Evolutionary conservation across 2,329 filamentous ascomycete species (phyloP).

Genomic region (Paraphaeosphaeria minitans): DNA sequence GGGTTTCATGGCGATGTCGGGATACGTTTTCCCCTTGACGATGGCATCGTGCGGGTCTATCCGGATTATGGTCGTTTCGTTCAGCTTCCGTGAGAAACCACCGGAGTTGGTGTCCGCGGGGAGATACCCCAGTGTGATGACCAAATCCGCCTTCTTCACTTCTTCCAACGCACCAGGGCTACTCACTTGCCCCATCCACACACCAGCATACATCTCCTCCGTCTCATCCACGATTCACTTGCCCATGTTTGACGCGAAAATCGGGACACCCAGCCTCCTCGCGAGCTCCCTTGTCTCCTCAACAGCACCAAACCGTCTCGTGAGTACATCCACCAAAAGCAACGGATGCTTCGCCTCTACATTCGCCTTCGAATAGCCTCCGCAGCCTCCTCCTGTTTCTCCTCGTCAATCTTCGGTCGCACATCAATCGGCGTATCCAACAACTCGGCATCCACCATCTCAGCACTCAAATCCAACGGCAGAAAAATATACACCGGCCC

Average conservation of each 20-base stretch:
- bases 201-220: slow-evolving; percentile 46
- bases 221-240: slow-evolving; percentile 52
- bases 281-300: slow-evolving; percentile 42
- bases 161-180: slow-evolving; percentile 45
- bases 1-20: slow-evolving; percentile 45
- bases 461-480: slow-evolving; percentile 49
- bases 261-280: slow-evolving; percentile 43
- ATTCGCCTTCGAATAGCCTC: slow-evolving; percentile 42
- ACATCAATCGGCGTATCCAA: slow-evolving; percentile 47
- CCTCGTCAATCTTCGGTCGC: slow-evolving; percentile 30
- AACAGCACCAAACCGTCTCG: slow-evolving; percentile 46
- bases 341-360: slow-evolving; percentile 43
- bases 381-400: slow-evolving; percentile 39
- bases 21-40: slow-evolving; percentile 39
- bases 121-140: slow-evolving; percentile 48
- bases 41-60: slow-evolving; percentile 48
- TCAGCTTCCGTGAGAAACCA: slow-evolving; percentile 46
- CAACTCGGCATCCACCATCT: slow-evolving; percentile 40
- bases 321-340: slow-evolving; percentile 48
- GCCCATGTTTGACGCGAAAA: slow-evolving; percentile 50
- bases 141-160: slow-evolving; percentile 44
- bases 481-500: slow-evolving; percentile 53
- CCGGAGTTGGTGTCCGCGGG: slow-evolving; percentile 52
- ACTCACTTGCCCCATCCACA: slow-evolving; percentile 49
- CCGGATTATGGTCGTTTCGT: slow-evolving; percentile 36